Evolutionary conservation across 805 yeast species (phyloP), one percentile per base, ranked within the genome.

Genomic region (Metschnikowia amazonensis): DNA sequence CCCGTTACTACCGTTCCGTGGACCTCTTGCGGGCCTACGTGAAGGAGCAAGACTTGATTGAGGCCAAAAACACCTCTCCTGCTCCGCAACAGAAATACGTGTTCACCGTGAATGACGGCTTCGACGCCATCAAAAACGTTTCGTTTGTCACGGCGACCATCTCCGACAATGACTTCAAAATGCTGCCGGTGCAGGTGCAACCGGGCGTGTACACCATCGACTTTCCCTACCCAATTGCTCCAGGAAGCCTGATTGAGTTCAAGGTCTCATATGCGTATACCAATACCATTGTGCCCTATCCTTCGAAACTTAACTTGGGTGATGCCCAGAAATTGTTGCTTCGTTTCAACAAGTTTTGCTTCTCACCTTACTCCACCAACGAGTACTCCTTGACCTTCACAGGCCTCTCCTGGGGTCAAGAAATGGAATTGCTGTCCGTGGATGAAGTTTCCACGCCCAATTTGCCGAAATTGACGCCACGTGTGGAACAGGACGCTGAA

Each of bases 11-110:
- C 11, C 80, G 87, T 53, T 62, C 74, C 7, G 57, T 88, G 30
- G 96, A 89, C 57, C 74, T 89, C 41, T 60, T 77, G 25, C 79
- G 77, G 52, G 67, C 89, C 2, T 89, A 84, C 61, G 75, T 80
- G 34, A 79, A 78, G 52, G 95, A 85, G 60, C 70, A 76, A 21
- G 66, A 74, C 47, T 63, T 75, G n/a, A 59, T 89, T 34, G 75
- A 70, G 40, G 72, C 81, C 33, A 76, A 65, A 55, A 92, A 90
- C 67, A 64, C 75, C 30, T 89, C 74, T 20, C 46, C 65, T 3
- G 65, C 64, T 31, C 85, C 94, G 6, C 71, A 69, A 45, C 58
- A 62, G 34, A 76, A 67, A 44, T 90, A 89, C 65, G 75, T 64
- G 47, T 71, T 82, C 50, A 76, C 85, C 1, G 48, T 86, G 35